A percentile compares a stretch with the other conserved stretches of the same genome.
phyloP scores from a whole-genome alignment of 352 stramenopile genomes.

The Chrysophaeum taylorii region DNA sequence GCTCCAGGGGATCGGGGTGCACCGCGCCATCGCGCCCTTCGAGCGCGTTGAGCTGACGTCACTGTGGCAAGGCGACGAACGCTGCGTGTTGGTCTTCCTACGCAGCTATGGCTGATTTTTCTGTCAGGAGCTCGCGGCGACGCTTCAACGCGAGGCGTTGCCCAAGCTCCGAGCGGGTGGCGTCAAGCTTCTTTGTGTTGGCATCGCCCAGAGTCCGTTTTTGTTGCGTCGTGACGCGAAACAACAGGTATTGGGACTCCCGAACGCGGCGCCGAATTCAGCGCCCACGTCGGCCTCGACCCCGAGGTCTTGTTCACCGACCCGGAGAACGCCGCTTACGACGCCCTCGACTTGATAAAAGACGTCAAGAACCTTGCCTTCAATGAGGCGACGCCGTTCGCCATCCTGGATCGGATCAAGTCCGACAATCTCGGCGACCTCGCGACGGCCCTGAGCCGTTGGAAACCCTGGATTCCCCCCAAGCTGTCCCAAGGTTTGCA shows the following conservation, averaged over 20 bases:
- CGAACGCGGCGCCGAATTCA: constrained; percentile 34
- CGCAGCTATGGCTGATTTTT: constrained; percentile 47
- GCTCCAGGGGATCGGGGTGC: too few relatives aligned
- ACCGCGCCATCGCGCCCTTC: too few relatives aligned
- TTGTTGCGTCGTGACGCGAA: too few relatives aligned
- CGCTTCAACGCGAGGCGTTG: constrained; percentile 34
- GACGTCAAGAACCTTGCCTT: constrained; percentile 41
- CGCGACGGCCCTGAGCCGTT: background rate
- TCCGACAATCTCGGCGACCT: background rate
- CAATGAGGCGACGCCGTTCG: constrained; percentile 35
- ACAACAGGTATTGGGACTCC: constrained; percentile 48
- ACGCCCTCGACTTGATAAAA: constrained; percentile 36
- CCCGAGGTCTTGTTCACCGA: constrained; percentile 19
- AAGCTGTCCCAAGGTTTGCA: constrained; percentile 44
- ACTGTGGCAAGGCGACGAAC: too few relatives aligned
- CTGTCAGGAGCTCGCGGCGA: constrained; percentile 48
- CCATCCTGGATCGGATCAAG: constrained; percentile 36
- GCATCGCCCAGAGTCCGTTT: too few relatives aligned
- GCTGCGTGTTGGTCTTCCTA: too few relatives aligned
- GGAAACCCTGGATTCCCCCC: constrained; percentile 34
- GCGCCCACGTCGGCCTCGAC: constrained; percentile 35
- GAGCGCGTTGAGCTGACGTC: too few relatives aligned
- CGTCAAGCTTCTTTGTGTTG: constrained; percentile 37
- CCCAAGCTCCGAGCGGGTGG: constrained; percentile 32
- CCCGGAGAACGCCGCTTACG: constrained; percentile 40